Evolutionary conservation across 2,329 filamentous ascomycete genomes (phyloP), one percentile per base, ranked within the genome.

Genomic region (Fusarium globosum): DNA sequence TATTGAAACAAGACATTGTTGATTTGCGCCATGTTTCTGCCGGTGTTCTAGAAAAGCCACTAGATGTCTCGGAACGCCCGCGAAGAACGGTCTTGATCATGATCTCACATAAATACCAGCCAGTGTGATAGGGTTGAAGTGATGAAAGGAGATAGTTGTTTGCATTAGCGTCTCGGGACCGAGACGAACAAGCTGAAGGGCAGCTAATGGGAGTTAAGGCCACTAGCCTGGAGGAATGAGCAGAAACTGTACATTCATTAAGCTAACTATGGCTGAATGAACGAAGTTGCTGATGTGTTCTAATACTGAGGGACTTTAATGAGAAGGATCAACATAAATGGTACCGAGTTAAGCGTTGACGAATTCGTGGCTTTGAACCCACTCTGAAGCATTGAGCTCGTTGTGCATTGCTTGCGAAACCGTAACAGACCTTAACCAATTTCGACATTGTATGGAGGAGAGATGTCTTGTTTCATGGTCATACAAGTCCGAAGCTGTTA

Each of bases 21-120:
- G 57, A 36, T 68, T 45, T 68, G 48, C 66, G 71, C 55, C 53
- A 60, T 52, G 61, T 68, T 73, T 71, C 71, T 73, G 38, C 51
- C 57, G 38, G 28, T 56, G 53, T 73, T 73, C 70, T 73, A 63
- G 70, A 56, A 65, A 56, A 53, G 35, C 53, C 39, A 46, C 58
- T 59, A 45, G 30, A 28, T 42, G 43, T 73, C 56, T 55, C 26
- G 20, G 43, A 43, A 33, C 45, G 43, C 33, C 28, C 21, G 23
- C 43, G 39, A 36, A 42, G 33, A 33, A 68, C 23, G 46, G 43
- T 28, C 18, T 28, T 52, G 35, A 35, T 35, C 33, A 67, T 49
- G 45, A 12, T 45, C 26, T 53, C 39, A 28, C 45, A 39, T 23
- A 35, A 30, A 66, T n/a, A 41, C 30, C 26, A 60, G 57, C 20